Percentiles rank a stretch among this genome's conserved stretches.
These are phyloP conservation scores for Penicillium sp. DNA, from an alignment of 2,329 filamentous ascomycete species.

Conservation along the genomic window DNA sequence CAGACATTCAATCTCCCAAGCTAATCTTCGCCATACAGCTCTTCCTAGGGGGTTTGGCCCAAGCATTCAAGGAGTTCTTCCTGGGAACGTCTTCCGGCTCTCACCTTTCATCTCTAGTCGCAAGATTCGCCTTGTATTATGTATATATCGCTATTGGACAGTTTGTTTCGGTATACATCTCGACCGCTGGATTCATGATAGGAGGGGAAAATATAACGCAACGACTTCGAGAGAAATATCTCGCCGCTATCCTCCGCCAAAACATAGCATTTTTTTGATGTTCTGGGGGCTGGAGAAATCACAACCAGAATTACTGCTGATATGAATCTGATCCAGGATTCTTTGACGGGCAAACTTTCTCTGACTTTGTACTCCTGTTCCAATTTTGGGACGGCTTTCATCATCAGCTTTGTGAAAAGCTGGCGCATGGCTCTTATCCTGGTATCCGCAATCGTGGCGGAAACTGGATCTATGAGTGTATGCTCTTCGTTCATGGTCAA, in stretches of 20 bases:
- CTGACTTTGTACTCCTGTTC: background rate
- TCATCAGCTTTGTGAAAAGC: background rate
- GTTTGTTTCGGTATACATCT: background rate
- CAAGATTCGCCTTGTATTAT: background rate
- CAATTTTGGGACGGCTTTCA: background rate
- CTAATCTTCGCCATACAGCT: background rate
- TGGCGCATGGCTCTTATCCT: background rate
- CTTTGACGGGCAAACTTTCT: background rate
- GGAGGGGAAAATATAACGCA: background rate
- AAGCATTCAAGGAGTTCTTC: background rate
- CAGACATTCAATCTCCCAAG: background rate
- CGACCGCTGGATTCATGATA: background rate
- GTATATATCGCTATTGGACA: background rate
- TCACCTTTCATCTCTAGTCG: background rate
- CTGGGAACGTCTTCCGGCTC: background rate
- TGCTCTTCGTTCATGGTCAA: background rate
- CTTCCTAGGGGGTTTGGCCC: background rate
- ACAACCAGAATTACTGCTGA: constrained; percentile 83
- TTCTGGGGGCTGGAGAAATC: constrained; percentile 77
- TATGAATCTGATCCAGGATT: constrained; percentile 42
- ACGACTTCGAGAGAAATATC: constrained; percentile 49
- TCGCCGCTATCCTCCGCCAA: constrained; percentile 71
- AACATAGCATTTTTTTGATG: constrained; percentile 83
- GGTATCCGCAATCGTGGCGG: background rate
- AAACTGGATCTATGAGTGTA: background rate